Base-by-base conservation (phyloP, 2,329 filamentous ascomycete genomes). In the Trichoderma sp. region DNA sequence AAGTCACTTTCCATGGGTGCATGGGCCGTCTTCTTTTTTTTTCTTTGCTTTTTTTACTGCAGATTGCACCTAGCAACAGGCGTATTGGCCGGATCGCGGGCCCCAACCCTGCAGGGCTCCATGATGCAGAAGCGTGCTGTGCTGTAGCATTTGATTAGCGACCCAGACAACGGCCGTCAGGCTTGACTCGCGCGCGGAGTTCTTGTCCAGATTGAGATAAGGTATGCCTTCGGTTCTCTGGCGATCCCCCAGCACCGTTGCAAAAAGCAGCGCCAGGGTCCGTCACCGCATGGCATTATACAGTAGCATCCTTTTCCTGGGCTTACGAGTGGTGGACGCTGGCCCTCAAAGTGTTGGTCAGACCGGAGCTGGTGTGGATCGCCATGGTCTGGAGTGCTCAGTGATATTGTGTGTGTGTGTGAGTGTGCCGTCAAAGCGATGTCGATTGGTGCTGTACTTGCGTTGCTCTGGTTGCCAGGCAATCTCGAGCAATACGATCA, bases 171-270 rank as follows among this genome's bases (percentile, higher is more conserved):
- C 12, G 25, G 48, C 60, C 27, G 42, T 27, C 17, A 42, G 60
- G 35, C 64, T 59, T 67, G 64, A 67, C 64, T 67, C 64, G 64
- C 64, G 56, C 56, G 22, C 64, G 64, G 64, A 67, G 54, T 34
- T 58, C 64, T 58, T 67, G 64, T 58, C 64, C 64, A 37, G 22
- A 67, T 67, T 50, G 42, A 67, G 64, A 50, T 39, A 59, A 29
- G 56, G 56, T 29, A 50, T n/a, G 25, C 22, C 39, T 39, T 67
- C 25, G 42, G 34, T 59, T 58, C 64, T 59, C 45, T 67, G 64
- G 50, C 64, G 64, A 67, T 67, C 64, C 53, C 34, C 64, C 39
- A 50, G 17, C 32, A 42, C 39, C 53, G 63, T 35, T 66, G 53
- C 42, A 29, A 52, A 34, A 57, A 34, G 52, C 57, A 42, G 29